A percentile compares a stretch with the other conserved stretches of the same genome.
phyloP scores from a whole-genome alignment of 2,329 filamentous ascomycete species.

The Coniochaeta sp. region DNA sequence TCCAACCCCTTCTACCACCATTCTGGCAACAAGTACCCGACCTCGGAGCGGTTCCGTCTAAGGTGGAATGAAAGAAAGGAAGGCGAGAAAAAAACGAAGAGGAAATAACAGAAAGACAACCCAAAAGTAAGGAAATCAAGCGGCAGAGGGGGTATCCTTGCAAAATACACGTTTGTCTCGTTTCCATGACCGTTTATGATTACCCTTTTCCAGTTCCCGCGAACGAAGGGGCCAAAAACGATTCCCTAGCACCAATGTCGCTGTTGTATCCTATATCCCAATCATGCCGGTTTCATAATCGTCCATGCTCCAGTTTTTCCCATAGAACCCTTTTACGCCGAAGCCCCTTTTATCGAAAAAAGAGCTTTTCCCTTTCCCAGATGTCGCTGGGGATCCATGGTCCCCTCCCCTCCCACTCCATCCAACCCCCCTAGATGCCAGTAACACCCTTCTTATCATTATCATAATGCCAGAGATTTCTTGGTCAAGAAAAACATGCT shows the following conservation, averaged over 20 bases:
- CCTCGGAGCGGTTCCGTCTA: background rate
- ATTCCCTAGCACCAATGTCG: background rate
- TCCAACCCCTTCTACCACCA: background rate
- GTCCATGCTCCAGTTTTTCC: background rate
- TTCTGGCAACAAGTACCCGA: background rate
- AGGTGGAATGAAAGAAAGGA: slow-evolving; percentile 5
- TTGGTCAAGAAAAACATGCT: background rate
- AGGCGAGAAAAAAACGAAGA: slow-evolving; percentile 7
- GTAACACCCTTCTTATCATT: background rate
- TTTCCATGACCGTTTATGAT: background rate
- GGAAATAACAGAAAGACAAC: no score
- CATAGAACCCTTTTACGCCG: background rate
- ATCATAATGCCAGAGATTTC: background rate
- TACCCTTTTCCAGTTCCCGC: background rate
- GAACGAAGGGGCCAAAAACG: background rate
- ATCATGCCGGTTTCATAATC: background rate
- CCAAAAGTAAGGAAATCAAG: slow-evolving; percentile 10
- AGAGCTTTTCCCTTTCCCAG: background rate
- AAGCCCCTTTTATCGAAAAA: background rate
- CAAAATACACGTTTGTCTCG: slow-evolving; percentile 3
- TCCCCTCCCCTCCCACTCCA: no score
- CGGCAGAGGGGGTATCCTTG: slow-evolving; percentile 6
- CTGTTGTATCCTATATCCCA: background rate
- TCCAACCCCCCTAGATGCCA: background rate
- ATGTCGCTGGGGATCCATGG: background rate